These are phyloP conservation scores for Talaromyces rugulosus DNA, from an alignment of 2,329 filamentous ascomycete species.

Conservation along the genomic window DNA sequence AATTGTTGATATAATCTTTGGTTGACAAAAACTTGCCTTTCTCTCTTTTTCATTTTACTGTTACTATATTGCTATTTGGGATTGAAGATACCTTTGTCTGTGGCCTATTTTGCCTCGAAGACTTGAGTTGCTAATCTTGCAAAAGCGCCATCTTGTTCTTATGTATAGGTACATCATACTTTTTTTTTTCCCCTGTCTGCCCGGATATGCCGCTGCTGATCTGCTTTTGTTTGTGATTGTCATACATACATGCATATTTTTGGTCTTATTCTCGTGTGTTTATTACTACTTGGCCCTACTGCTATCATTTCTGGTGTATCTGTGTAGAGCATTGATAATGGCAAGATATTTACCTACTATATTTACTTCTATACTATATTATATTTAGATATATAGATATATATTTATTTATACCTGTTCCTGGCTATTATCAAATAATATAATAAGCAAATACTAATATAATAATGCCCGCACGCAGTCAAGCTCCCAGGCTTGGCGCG, in stretches of 20 bases:
- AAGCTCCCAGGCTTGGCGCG: neutral
- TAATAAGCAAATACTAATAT: too few species aligned
- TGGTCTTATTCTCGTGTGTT: neutral
- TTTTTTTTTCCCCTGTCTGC: neutral
- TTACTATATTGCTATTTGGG: conserved; percentile 7
- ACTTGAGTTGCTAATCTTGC: conserved; percentile 7
- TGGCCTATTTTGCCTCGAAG: neutral
- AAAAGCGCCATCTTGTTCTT: conserved; percentile 16
- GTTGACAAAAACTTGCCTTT: neutral
- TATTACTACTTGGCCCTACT: neutral
- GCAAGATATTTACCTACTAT: too few species aligned
- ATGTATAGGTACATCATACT: neutral
- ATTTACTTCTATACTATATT: too few species aligned
- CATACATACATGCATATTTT: neutral
- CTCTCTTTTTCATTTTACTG: conserved; percentile 4
- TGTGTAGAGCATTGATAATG: neutral
- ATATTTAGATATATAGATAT: too few species aligned
- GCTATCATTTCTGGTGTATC: neutral
- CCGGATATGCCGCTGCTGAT: neutral
- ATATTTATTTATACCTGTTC: too few species aligned
- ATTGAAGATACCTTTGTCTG: conserved; percentile 21
- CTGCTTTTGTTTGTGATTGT: neutral
- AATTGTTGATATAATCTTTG: conserved; percentile 7
- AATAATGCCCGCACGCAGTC: neutral
- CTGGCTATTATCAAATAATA: too few species aligned